Base-by-base conservation (phyloP, 257 asterid species). In the Euphrasia confusa region DNA sequence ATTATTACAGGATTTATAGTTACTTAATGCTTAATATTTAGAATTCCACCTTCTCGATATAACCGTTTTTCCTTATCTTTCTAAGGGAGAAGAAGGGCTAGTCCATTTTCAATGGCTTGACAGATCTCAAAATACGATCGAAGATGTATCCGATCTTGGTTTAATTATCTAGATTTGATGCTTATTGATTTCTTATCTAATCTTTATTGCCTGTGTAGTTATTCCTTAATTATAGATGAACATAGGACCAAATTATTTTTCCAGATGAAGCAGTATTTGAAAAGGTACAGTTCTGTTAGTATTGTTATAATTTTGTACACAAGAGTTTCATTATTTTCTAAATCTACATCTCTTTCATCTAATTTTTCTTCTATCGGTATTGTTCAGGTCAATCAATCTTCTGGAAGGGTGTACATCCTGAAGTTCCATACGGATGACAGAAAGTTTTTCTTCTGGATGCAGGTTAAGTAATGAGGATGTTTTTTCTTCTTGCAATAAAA, bases 361-460 rank as follows among this genome's bases (percentile, higher is more conserved):
- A 26, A 45, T 65, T 60, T 57, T 26, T 62, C 47, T 61, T 71
- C 66, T 24, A 18, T 58, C 49, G 54, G 49, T 70, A 37, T 55
- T 75, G 39, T 70, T 57, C 80, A 93, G 99, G 86, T 93, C 68
- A 82, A 79, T 74, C 99, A 89, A 69, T 72, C 99, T 57, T 78
- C 99, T 27, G 97, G 84, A 74, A 83, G 99, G 85, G 97, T 89
- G 49, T 93, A 84, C 72, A 75, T 93, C 68, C 80, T 89, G 72
- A 87, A 84, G 87, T 93, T 93, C 64, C 93, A 59, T 60, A 78
- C 92, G 1, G 97, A 93, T 68, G 92, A 87, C 66, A 79, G 99
- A 76, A 93, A 84, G 89, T 81, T 83, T 55, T 93, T 93, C 90
- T 89, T 79, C 61, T 93, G 97, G 99, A 80, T 93, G 94, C 99